phyloP scores from a whole-genome alignment of 352 stramenopile genomes.

The Phytophthora melonis region DNA sequence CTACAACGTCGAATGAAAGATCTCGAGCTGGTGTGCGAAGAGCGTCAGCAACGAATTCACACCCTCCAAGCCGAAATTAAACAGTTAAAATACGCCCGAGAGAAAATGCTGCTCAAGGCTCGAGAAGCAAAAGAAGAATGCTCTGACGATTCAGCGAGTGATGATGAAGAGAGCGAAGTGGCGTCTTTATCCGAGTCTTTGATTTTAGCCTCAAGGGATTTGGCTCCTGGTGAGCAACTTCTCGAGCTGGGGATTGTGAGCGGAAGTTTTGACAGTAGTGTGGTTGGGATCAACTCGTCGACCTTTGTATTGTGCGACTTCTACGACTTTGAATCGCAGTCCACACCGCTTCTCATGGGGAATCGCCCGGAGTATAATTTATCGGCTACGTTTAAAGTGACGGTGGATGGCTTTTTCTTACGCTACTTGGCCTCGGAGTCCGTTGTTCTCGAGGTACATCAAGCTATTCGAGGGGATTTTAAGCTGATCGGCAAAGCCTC shows the following conservation, averaged over 20 bases:
- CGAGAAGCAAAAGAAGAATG: slow-evolving; percentile 32
- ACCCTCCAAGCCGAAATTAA: slow-evolving; percentile 89
- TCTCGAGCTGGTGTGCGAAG: slow-evolving; percentile 83
- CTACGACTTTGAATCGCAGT: slow-evolving; percentile 95
- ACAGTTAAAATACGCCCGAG: slow-evolving; percentile 85
- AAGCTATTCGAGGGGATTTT: slow-evolving; percentile 89
- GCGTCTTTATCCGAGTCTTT: slow-evolving; percentile 78
- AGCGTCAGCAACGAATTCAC: slow-evolving; percentile 86
- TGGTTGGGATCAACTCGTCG: slow-evolving; percentile 75
- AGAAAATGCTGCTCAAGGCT: slow-evolving; percentile 51
- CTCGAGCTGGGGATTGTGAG: slow-evolving; percentile 91
- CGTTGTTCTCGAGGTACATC: slow-evolving; percentile 91
- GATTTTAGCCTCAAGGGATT: slow-evolving; percentile 64
- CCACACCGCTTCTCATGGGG: slow-evolving; percentile 88
- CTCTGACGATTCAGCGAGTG: slow-evolving; percentile 45
- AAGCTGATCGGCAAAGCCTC: slow-evolving; percentile 79
- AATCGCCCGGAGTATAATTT: slow-evolving; percentile 91
- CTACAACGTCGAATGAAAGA: slow-evolving; percentile 88
- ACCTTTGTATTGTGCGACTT: slow-evolving; percentile 95
- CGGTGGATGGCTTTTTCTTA: slow-evolving; percentile 94
- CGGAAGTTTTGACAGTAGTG: slow-evolving; percentile 74
- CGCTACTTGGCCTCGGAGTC: slow-evolving; percentile 90
- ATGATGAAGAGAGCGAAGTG: slow-evolving; percentile 52
- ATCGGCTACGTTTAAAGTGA: slow-evolving; percentile 92
- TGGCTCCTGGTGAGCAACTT: slow-evolving; percentile 90